A percentile compares a stretch with the other conserved stretches of the same genome.
phyloP scores from a whole-genome alignment of 495 filamentous ascomycete genomes.

The Baudoinia panamericana region DNA sequence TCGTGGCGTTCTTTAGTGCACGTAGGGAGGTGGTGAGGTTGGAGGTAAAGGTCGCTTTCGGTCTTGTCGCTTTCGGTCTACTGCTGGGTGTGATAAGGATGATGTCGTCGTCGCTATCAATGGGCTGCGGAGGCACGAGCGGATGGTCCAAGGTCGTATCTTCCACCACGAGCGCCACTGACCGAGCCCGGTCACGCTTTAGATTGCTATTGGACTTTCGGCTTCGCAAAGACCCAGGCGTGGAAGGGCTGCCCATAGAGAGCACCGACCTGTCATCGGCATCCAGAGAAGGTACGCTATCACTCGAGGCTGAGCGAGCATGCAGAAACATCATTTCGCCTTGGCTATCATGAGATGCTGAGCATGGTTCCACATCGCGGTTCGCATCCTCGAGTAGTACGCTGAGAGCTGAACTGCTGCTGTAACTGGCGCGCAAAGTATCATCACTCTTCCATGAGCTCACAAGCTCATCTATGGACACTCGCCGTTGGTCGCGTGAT shows the following conservation, averaged over 20 bases:
- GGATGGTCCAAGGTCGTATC: constrained; percentile 28
- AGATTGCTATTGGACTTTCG: constrained; percentile 5
- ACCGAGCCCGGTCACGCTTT: constrained; percentile 20
- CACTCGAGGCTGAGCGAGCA: constrained; percentile 26
- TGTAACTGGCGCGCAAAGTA: constrained; percentile 7
- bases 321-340: constrained; percentile 20
- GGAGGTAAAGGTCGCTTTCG: constrained; percentile 59
- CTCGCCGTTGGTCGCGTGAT: constrained; percentile 10
- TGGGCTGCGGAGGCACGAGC: constrained; percentile 11
- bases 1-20: constrained; percentile 69
- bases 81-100: constrained; percentile 22
- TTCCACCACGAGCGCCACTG: constrained; percentile 18
- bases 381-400: constrained; percentile 28
- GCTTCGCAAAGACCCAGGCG: constrained; percentile 18
- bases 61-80: constrained; percentile 8
- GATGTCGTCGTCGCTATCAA: constrained; percentile 22
- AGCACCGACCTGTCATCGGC: constrained; percentile 21
- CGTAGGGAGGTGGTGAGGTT: constrained; percentile 87
- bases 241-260: constrained; percentile 20
- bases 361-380: constrained; percentile 19
- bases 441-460: constrained; percentile 30
- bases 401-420: constrained; percentile 27
- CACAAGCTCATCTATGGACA: constrained; percentile 33
- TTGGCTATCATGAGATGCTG: constrained; percentile 13
- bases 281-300: constrained; percentile 28